phyloP scores from a whole-genome alignment of 2,329 filamentous ascomycete species.

The Macroventuria anomochaeta region DNA sequence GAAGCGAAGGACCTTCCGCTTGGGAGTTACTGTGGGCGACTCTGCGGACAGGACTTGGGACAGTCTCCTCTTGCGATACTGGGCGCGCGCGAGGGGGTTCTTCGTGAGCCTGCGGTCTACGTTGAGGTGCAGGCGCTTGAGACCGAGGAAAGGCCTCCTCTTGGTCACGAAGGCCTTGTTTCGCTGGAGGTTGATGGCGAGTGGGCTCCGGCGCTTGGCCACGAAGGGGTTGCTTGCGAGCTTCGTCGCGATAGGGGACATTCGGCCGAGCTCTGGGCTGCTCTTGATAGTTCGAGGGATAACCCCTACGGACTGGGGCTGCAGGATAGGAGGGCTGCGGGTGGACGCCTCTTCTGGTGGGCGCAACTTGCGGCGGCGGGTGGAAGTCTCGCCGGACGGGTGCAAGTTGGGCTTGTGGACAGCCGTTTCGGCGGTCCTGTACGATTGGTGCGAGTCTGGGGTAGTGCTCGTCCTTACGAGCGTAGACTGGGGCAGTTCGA shows the following conservation, averaged over 20 bases:
- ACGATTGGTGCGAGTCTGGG: conserved; percentile 21
- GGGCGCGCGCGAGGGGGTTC: conserved; percentile 20
- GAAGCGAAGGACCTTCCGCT: not conserved
- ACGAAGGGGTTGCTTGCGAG: conserved; percentile 24
- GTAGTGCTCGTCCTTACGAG: conserved; percentile 29
- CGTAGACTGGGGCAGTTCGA: conserved; percentile 15
- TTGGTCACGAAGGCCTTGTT: conserved; percentile 26
- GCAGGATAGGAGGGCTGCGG: not conserved
- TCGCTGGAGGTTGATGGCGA: conserved; percentile 28
- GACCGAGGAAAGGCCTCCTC: conserved; percentile 18
- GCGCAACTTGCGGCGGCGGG: not conserved
- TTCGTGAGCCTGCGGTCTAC: conserved; percentile 25
- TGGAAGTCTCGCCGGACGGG: not conserved
- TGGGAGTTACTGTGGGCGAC: not conserved
- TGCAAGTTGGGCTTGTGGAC: conserved; percentile 7
- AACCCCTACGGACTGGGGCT: not conserved
- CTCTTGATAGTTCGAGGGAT: not conserved
- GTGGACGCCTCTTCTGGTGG: not conserved
- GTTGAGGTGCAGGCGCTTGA: conserved; percentile 24
- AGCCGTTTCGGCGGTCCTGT: conserved; percentile 13
- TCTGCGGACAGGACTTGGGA: conserved; percentile 18
- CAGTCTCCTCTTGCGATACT: conserved; percentile 19
- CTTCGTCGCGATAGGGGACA: not conserved
- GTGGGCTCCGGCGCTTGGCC: conserved; percentile 22
- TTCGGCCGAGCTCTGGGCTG: not conserved